phyloP scores from a whole-genome alignment of 139 green algal species.

The Axilococcus clingmanii region DNA sequence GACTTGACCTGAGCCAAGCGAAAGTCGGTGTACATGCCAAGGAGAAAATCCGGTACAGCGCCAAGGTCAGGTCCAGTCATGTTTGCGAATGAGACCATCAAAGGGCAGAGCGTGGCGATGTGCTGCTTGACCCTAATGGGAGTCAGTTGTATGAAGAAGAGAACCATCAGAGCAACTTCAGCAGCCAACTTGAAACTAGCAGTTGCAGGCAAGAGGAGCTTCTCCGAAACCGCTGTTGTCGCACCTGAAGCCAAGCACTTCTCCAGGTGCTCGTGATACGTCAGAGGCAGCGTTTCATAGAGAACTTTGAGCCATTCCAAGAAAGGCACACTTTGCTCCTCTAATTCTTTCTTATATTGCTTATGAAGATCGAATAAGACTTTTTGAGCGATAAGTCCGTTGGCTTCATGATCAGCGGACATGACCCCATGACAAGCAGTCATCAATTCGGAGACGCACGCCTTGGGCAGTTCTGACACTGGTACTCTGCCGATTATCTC shows the following conservation, averaged over 20 bases:
- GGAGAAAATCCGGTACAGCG: not conserved
- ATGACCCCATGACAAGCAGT: conserved; percentile 54
- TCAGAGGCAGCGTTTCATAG: not conserved
- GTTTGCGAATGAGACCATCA: conserved; percentile 13
- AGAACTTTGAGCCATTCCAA: conserved; percentile 59
- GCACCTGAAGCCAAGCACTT: too few relatives aligned
- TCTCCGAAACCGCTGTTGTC: not conserved
- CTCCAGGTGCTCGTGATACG: not conserved
- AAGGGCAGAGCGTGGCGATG: not conserved
- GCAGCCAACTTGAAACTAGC: not conserved
- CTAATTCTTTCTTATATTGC: conserved; percentile 41
- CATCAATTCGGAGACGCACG: conserved; percentile 51
- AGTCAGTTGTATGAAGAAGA: conserved; percentile 23
- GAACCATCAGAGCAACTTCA: conserved; percentile 20
- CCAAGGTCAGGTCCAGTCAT: not conserved
- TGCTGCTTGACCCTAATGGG: conserved; percentile 15
- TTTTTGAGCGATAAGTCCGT: conserved; percentile 64
- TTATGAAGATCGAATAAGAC: conserved; percentile 87
- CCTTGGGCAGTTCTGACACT: conserved; percentile 13
- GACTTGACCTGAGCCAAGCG: conserved; percentile 52
- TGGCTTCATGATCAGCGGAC: conserved; percentile 80
- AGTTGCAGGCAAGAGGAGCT: not conserved
- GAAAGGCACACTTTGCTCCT: conserved; percentile 57
- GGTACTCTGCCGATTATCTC: conserved; percentile 41
- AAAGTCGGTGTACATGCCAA: conserved; percentile 47